These are phyloP conservation scores for Ogataea philodendri DNA, from an alignment of 805 yeast species.

Conservation along the genomic window DNA sequence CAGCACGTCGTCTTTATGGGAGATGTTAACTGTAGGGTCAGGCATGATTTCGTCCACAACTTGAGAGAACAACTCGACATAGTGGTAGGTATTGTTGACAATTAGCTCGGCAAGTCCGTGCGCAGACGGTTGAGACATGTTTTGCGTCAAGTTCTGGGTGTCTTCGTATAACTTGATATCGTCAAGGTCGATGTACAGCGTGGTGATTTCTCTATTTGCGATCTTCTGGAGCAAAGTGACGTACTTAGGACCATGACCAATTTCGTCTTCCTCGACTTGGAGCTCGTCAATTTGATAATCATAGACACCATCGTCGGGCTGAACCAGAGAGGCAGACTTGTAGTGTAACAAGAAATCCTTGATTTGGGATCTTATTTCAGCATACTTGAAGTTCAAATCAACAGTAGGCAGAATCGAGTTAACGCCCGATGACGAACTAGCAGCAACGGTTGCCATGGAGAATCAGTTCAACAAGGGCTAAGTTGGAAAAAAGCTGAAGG, in stretches of 20 bases:
- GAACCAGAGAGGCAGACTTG: conserved; percentile 41
- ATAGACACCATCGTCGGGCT: conserved; percentile 33
- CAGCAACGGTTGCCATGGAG: conserved; percentile 27
- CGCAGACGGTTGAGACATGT: conserved; percentile 18
- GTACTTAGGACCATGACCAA: conserved; percentile 64
- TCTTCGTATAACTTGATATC: conserved; percentile 74
- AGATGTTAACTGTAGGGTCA: conserved; percentile 73
- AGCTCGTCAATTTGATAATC: conserved; percentile 36
- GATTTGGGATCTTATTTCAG: conserved; percentile 54
- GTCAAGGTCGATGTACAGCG: conserved; percentile 74
- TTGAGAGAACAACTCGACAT: conserved; percentile 69
- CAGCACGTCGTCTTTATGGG: conserved; percentile 82
- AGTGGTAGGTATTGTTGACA: conserved; percentile 72
- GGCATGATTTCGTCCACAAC: conserved; percentile 85
- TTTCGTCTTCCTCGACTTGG: conserved; percentile 27
- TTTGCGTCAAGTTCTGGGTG: conserved; percentile 28
- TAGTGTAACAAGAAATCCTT: conserved; percentile 67
- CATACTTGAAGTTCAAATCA: conserved; percentile 52
- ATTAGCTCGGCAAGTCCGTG: conserved; percentile 53
- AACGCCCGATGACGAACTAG: conserved; percentile 19
- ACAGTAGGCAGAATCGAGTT: conserved; percentile 28
- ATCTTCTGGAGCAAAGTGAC: conserved; percentile 69
- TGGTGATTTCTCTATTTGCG: conserved; percentile 76
- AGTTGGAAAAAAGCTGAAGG: conserved; percentile 9
- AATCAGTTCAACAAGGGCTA: background rate